Evolutionary conservation across 345 rosid genomes (phyloP), one percentile per base, ranked within the genome.

Genomic region (Moricandia moricandioides): DNA sequence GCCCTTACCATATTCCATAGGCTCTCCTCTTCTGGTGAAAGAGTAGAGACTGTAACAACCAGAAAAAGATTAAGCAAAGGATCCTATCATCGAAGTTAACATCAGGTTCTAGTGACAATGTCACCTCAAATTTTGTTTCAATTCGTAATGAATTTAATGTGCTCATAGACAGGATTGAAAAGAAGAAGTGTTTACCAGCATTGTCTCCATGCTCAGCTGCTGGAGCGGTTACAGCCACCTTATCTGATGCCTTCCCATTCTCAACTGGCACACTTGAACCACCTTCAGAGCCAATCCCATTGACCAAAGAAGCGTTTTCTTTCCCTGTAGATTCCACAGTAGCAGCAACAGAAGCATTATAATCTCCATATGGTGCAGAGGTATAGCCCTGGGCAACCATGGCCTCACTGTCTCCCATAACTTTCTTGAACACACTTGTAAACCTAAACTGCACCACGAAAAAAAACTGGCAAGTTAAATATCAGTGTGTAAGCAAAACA

Each of bases 21-120:
- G 5, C 92, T 87, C 37, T 90, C 97, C 78, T 95, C 99, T 83
- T 92, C 99, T 1, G 75, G 86, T 57, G 99, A 89, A 75, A 82
- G 81, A 51, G 81, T 80, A 52, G 86, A 82, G 45, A 61, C 86
- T 85, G 67, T 33, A 79, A n/a, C 43, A 76, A 64, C n/a, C 6
- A 10, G 6, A 26, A 5, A 29, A 16, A 17, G 39, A 60, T 31
- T 8, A 16, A 75, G 51, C 37, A 52, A 14, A 33, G 1, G 9
- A 58, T 33, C 4, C 9, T 8, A 61, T 31, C 31, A 31, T 18
- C 35, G 1, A 40, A 37, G 7, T 21, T 1, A 69, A 14, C 43
- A 13, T 66, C 0, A 69, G 27, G 31, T 5, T 24, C 31, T 55
- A 13, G 31, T 55, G 13, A 10, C 3, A 55, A 29, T 55, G 14